Base-by-base conservation (phyloP, 106 monocot species). In the Dendrobium huoshanense region DNA sequence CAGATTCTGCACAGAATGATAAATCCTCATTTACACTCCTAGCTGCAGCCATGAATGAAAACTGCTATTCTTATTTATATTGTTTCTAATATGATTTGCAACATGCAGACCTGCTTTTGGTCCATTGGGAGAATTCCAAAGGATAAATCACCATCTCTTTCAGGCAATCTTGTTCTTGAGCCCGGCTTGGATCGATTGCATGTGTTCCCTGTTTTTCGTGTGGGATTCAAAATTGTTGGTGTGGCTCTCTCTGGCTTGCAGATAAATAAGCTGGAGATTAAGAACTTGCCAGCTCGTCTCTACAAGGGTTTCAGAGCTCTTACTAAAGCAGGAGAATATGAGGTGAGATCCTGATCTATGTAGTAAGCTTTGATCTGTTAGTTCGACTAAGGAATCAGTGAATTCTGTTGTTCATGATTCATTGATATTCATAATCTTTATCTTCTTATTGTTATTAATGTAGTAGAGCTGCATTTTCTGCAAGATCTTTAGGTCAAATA, bases 271-370 rank as follows among this genome's bases (percentile, higher is more conserved):
- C 44, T 97, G 77, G 92, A 90, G 47, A 73, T 92, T 19, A 94
- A 83, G 80, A 97, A 94, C 61, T 78, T 81, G 20, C n/a, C 88
- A 4, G 81, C 16, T 56, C 80, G 41, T 41, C 92, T 90, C n/a
- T 92, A 91, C 59, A 97, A 97, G 76, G 97, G 97, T 77, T 97
- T 97, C 78, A 88, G 97, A 73, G 97, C 94, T 72, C 80, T 87
- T 37, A 97, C 97, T 75, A 87, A 81, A 79, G 85, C 97, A 31
- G 94, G 97, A 25, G 81, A 92, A 56, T 97, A 90, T 82, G 91
- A 94, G 79, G 77, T 94, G 20, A 90, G 97, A 72, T 90, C 96
- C 16, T 96, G 86, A 51, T 51, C 51, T 1, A 51, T 15, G 3
- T 15, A 51, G 0, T 2, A 51, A 15, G 15, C 2, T 51, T 51